Conservation (phyloP, 2,329 filamentous ascomycete species). For the Aspergillus candidus region DNA sequence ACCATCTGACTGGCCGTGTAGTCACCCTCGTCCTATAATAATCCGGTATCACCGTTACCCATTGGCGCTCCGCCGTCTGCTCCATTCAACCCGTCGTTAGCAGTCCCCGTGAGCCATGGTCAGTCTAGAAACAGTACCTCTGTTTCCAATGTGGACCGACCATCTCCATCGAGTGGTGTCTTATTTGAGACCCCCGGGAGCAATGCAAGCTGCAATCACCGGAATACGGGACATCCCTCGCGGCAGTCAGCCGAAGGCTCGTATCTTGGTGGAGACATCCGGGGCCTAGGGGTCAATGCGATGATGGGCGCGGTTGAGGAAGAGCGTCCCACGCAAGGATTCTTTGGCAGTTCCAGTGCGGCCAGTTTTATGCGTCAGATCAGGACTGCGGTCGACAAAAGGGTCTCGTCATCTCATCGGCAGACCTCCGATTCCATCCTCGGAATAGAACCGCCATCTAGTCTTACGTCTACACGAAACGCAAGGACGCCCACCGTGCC, state of each 20-base stretch:
- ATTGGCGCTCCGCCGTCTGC: not conserved
- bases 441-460: constrained; percentile 10
- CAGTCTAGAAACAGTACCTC: constrained; percentile 1
- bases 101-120: not conserved
- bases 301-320: constrained; percentile 45
- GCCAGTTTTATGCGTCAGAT: constrained; percentile 46
- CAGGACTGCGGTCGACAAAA: constrained; percentile 38
- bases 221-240: not conserved
- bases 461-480: constrained; percentile 17
- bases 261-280: not conserved
- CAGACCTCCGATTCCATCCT: constrained; percentile 13
- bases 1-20: too few relatives aligned
- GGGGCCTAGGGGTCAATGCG: constrained; percentile 35
- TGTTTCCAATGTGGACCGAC: not conserved
- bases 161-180: constrained; percentile 3
- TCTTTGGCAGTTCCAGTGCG: constrained; percentile 45
- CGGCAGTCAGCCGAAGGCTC: not conserved
- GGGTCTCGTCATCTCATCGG: constrained; percentile 18
- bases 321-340: constrained; percentile 37
- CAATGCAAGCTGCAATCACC: not conserved
- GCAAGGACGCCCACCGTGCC: constrained; percentile 7
- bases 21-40: not conserved
- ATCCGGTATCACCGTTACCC: not conserved
- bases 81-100: not conserved
- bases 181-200: not conserved